Percentiles rank a stretch among this genome's conserved stretches.
Conservation (phyloP, 768 basidiomycete species). For the Trametes punicea region DNA sequence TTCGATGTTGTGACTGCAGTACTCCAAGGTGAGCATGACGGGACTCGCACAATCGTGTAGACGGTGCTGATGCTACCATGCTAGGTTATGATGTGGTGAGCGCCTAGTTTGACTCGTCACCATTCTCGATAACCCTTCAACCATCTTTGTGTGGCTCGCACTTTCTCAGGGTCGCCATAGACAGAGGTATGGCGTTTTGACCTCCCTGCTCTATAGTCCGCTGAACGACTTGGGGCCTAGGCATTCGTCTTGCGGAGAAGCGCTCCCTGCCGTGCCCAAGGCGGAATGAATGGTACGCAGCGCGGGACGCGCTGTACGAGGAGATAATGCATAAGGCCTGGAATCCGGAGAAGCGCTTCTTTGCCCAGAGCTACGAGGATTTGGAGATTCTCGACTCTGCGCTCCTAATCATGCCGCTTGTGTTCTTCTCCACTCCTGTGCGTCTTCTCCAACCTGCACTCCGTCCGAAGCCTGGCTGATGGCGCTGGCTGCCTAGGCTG, state of each 20-base stretch:
- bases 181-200: conserved; percentile 57
- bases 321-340: conserved; percentile 89
- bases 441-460: conserved; percentile 25
- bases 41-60: neutral
- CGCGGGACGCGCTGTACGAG: conserved; percentile 86
- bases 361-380: conserved; percentile 91
- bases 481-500: conserved; percentile 46
- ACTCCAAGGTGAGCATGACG: conserved; percentile 62
- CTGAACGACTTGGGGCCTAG: conserved; percentile 29
- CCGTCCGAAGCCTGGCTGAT: neutral
- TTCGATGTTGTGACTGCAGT: conserved; percentile 38
- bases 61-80: neutral
- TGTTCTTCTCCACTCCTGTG: conserved; percentile 86
- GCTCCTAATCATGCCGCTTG: conserved; percentile 87
- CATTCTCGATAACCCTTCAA: neutral
- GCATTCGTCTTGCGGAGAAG: conserved; percentile 90
- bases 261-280: conserved; percentile 85
- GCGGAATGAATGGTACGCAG: conserved; percentile 64
- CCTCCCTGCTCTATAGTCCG: neutral
- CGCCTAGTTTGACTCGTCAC: neutral
- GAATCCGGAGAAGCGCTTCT: conserved; percentile 66
- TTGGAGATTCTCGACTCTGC: conserved; percentile 79
- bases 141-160: neutral
- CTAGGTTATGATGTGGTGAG: conserved; percentile 88
- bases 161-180: conserved; percentile 82